Evolutionary conservation across 208 protist species (phyloP), one percentile per base, ranked within the genome.

Genomic region (Strigomonas culicis): DNA sequence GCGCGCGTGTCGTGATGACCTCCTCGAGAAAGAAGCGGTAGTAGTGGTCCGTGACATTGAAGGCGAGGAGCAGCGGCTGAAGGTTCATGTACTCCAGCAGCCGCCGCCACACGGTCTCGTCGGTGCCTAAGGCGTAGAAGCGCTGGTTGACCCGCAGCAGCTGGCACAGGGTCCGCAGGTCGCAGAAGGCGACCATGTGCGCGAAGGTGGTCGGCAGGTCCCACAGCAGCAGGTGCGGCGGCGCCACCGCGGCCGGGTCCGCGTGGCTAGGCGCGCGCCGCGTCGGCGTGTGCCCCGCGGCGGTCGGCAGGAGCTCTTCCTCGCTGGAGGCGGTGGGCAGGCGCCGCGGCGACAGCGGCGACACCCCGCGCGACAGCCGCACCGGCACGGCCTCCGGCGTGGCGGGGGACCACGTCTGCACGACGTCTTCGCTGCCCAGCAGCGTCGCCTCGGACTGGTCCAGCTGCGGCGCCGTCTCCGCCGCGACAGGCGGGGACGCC

Each of bases 1-100:
- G 51, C 0, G 84, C 84, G 19, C 68, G 69, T 24, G 84, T 86
- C 0, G 81, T 90, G 61, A 91, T 73, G 55, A 94, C 59, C 25
- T 88, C 62, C 19, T 84, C 22, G 19, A 90, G 15, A 68, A 91
- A 90, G 59, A 86, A 94, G 59, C 28, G n/a, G 62, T 90, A 90
- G 64, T 72, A 85, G 34, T 74, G 25, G 25, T 56, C 8, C n/a
- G 17, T 25, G 17, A 72, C 64, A 25, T 72, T 51, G 47, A 74
- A 75, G 0, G 59, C 56, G 13, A 34, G 21, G 34, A 88, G 76
- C 55, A 92, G 70, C 10, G 77, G 70, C 13, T 70, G 25, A 34
- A 92, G 63, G 58, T 92, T 84, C 64, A 86, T 67, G 13, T 27
- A 22, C 15, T 52, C 28, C 3, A 88, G 27, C 46, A 88, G 66